Evolutionary conservation across 352 stramenopile genomes (phyloP), one percentile per base, ranked within the genome.

Genomic region (Peronosclerospora sorghi): DNA sequence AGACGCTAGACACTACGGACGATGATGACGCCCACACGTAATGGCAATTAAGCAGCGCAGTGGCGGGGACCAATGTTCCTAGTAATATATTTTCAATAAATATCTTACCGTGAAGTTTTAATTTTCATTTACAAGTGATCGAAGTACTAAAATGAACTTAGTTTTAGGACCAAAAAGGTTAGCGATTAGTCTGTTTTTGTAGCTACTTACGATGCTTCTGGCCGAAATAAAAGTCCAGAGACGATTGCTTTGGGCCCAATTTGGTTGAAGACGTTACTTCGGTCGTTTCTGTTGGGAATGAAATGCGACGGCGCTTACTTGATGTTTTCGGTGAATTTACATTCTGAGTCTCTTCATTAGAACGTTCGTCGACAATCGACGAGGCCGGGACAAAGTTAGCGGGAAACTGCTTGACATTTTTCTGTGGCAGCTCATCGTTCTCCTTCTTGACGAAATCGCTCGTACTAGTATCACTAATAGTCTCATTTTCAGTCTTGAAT

Each of bases 141-240:
- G n/a, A n/a, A n/a, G n/a, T n/a, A n/a, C n/a, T n/a, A n/a, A n/a
- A n/a, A n/a, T n/a, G n/a, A n/a, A n/a, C n/a, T n/a, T n/a, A n/a
- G n/a, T n/a, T n/a, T n/a, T n/a, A n/a, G 36, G 24, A 39, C 46
- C 40, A 27, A 13, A 38, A 8, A 5, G 36, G 35, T 26, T 48
- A 54, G n/a, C 21, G 6, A 26, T 6, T 26, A 26, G 21, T 26
- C 3, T n/a, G n/a, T n/a, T n/a, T n/a, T 6, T 26, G 21, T 26
- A 26, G 21, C 4, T 26, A 26, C 21, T 26, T 26, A 26, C 6
- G 8, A 5, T 1, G 56, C 26, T 43, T 26, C 40, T 61, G 69
- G 19, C 65, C 32, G 58, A 60, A 63, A 74, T 76, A 58, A 62
- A 73, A 34, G 50, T 74, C 55, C 21, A 82, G 32, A 2, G 69